A percentile compares a stretch with the other conserved stretches of the same genome.
Conservation (phyloP, 108 stramenopile genomes). For the Nitzschia sp. region DNA sequence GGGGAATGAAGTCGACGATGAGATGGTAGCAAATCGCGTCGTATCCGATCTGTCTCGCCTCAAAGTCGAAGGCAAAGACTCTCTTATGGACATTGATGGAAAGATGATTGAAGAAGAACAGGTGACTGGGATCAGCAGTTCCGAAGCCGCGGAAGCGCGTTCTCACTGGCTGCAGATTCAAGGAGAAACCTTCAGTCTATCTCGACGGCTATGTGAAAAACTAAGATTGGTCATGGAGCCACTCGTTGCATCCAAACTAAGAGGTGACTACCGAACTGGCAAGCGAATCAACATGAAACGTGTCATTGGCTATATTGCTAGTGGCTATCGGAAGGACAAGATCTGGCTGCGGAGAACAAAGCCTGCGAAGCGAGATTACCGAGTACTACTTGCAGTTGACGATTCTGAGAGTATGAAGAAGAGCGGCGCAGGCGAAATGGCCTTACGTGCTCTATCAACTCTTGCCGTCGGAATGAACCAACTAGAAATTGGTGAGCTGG, state of each 20-base stretch:
- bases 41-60: conserved; percentile 50
- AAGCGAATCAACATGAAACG: conserved; percentile 99
- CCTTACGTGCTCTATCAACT: conserved; percentile 88
- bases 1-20: conserved; percentile 25
- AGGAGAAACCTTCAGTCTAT: conserved; percentile 73
- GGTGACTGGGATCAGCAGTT: conserved; percentile 35
- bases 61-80: conserved; percentile 22
- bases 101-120: conserved; percentile 46
- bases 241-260: conserved; percentile 92
- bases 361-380: conserved; percentile 96
- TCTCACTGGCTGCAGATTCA: conserved; percentile 67
- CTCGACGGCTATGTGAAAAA: conserved; percentile 95
- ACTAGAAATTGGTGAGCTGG: conserved; percentile 95
- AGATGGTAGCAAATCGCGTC: conserved; percentile 31
- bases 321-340: conserved; percentile 97
- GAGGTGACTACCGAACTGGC: conserved; percentile 97
- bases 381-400: conserved; percentile 95
- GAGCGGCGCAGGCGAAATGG: conserved; percentile 89
- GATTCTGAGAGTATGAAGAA: conserved; percentile 97
- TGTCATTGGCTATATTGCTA: conserved; percentile 98
- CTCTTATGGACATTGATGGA: background rate
- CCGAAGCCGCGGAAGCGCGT: conserved; percentile 54
- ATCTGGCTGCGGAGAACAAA: conserved; percentile 99
- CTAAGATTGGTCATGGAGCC: conserved; percentile 96
- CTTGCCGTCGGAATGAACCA: conserved; percentile 91